These are phyloP conservation scores for Corylus americana DNA, from an alignment of 306 rosid species.

Conservation along the genomic window DNA sequence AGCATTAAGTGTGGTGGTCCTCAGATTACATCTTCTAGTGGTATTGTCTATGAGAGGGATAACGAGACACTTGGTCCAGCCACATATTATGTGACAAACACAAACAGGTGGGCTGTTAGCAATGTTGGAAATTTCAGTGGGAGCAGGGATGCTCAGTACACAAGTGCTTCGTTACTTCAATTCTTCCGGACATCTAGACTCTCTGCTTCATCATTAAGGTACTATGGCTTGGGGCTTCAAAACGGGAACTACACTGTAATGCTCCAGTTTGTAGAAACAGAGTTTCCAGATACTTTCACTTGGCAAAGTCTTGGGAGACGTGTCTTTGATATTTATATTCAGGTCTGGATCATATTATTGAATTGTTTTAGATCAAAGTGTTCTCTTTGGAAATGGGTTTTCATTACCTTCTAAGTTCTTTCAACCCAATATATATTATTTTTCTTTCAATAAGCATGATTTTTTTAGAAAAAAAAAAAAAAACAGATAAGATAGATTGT, in stretches of 20 bases:
- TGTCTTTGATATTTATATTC: constrained; percentile 71
- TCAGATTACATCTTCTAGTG: constrained; percentile 33
- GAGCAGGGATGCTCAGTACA: constrained; percentile 21
- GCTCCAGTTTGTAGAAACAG: constrained; percentile 67
- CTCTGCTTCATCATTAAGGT: constrained; percentile 80
- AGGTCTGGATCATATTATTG: constrained; percentile 41
- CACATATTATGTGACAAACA: constrained; percentile 53
- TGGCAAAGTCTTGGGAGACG: constrained; percentile 78
- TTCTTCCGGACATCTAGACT: constrained; percentile 68
- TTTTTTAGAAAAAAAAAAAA: background rate
- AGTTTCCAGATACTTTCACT: constrained; percentile 29
- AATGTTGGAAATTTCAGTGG: constrained; percentile 61
- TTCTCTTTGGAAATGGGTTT: too few relatives aligned
- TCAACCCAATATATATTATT: background rate
- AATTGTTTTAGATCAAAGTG: too few relatives aligned
- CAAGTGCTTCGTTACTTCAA: constrained; percentile 33
- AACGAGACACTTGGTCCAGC: constrained; percentile 69
- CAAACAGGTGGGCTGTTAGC: constrained; percentile 69
- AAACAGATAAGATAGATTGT: too few relatives aligned
- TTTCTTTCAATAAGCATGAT: background rate
- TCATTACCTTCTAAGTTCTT: background rate
- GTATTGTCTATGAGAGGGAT: constrained; percentile 47
- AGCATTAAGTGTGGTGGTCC: constrained; percentile 79
- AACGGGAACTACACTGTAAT: constrained; percentile 64
- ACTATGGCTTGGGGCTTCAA: constrained; percentile 72